Evolutionary conservation across 352 stramenopile genomes (phyloP).

Genomic region (Phytophthora aleatoria): DNA sequence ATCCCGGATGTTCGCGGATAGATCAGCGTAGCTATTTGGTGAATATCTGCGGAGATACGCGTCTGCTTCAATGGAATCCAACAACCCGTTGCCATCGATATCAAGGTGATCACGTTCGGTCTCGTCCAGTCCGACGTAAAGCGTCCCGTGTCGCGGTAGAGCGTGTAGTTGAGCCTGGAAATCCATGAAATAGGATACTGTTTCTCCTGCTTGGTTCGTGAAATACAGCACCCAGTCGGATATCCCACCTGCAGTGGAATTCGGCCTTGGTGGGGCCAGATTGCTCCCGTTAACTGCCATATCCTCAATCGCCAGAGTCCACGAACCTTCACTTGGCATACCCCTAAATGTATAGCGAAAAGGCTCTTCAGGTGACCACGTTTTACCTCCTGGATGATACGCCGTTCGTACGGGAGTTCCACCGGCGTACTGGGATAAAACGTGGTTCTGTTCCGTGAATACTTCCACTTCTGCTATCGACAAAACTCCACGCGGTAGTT

Average conservation of each 20-base stretch:
- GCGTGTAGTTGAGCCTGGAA: constrained; percentile 61
- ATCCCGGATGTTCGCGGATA: constrained; percentile 43
- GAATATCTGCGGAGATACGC: constrained; percentile 59
- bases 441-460: constrained; percentile 55
- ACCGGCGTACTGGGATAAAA: constrained; percentile 62
- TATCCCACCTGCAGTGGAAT: constrained; percentile 55
- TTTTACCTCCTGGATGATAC: constrained; percentile 49
- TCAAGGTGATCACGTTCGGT: constrained; percentile 74
- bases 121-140: constrained; percentile 57
- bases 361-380: constrained; percentile 71
- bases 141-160: constrained; percentile 70
- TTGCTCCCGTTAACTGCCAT: constrained; percentile 14
- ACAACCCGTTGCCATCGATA: constrained; percentile 52
- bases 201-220: constrained; percentile 65
- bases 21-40: constrained; percentile 44
- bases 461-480: constrained; percentile 82
- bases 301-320: constrained; percentile 66
- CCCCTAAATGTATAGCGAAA: constrained; percentile 55
- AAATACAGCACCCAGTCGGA: constrained; percentile 77
- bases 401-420: constrained; percentile 55
- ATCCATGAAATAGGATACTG: constrained; percentile 68
- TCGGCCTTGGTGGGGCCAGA: background rate
- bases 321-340: constrained; percentile 56
- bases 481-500: constrained; percentile 43
- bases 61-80: constrained; percentile 63